Evolutionary conservation across 441 rosid species (phyloP).

Genomic region (Kokia cookei): DNA sequence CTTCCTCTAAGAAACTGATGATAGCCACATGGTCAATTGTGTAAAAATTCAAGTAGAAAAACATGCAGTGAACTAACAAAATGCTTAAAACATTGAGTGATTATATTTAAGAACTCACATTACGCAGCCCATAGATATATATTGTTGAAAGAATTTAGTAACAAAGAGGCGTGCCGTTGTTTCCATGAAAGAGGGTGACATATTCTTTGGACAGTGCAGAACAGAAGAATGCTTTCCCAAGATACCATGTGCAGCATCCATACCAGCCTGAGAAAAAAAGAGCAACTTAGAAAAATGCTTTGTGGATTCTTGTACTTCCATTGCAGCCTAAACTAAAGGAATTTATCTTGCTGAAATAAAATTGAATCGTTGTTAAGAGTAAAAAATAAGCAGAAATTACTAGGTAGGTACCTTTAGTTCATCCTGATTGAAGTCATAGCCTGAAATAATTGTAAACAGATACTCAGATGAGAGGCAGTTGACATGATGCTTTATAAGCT

Average conservation of each 20-base stretch:
- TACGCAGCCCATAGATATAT: constrained; percentile 47
- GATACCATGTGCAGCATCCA: constrained; percentile 41
- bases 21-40: neutral
- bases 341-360: neutral
- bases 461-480: neutral
- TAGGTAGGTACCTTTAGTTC: constrained; percentile 55
- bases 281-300: neutral
- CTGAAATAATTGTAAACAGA: constrained; percentile 32
- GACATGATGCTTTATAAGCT: neutral
- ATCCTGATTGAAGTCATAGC: constrained; percentile 92
- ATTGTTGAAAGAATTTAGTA: constrained; percentile 54
- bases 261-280: constrained; percentile 39
- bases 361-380: neutral
- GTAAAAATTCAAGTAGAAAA: neutral
- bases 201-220: constrained; percentile 40
- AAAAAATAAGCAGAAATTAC: neutral
- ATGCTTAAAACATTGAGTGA: neutral
- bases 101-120: constrained; percentile 44
- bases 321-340: neutral
- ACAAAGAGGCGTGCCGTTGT: constrained; percentile 57
- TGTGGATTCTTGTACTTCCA: neutral
- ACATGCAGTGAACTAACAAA: neutral
- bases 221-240: constrained; percentile 32
- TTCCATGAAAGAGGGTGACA: constrained; percentile 60
- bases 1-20: constrained; percentile 70